Conservation (phyloP, 2,329 filamentous ascomycete genomes). For the Exophiala spinifera region DNA sequence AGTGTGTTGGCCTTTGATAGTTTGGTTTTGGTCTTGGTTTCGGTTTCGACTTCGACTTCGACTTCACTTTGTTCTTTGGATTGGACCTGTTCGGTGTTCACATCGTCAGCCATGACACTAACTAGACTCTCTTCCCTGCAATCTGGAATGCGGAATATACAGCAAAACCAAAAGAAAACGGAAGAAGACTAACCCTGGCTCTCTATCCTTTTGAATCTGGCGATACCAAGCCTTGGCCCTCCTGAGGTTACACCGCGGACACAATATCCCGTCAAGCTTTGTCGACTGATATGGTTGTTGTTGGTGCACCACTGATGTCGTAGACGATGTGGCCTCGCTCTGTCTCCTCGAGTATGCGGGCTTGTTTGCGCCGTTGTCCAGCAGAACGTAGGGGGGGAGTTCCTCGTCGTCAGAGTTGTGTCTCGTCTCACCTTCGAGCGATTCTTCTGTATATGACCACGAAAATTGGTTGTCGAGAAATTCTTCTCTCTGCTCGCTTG, state of each 20-base stretch:
- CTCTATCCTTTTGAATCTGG: neutral
- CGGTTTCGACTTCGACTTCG: neutral
- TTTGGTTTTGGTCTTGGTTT: neutral
- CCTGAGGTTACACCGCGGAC: slow-evolving; percentile 8
- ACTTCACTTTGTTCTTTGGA: too few relatives aligned
- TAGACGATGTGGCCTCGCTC: neutral
- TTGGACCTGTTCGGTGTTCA: too few relatives aligned
- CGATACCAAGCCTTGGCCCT: slow-evolving; percentile 16
- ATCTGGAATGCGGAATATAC: too few relatives aligned
- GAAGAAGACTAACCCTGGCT: neutral
- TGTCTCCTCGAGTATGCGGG: slow-evolving; percentile 8
- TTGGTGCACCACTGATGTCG: neutral
- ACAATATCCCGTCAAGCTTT: slow-evolving; percentile 8
- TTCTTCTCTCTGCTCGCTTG: neutral
- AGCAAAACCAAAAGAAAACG: too few relatives aligned
- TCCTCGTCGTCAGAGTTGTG: slow-evolving; percentile 5
- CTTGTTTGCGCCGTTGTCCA: slow-evolving; percentile 8
- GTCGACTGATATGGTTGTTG: neutral
- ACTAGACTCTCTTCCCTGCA: too few relatives aligned
- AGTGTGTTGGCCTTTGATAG: neutral
- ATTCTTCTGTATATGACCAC: neutral
- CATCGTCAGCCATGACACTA: too few relatives aligned
- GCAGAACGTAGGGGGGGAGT: slow-evolving; percentile 12
- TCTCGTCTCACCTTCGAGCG: neutral
- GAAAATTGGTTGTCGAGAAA: neutral